Evolutionary conservation across 805 yeast genomes (phyloP).

Genomic region (Candida bentonensis): DNA sequence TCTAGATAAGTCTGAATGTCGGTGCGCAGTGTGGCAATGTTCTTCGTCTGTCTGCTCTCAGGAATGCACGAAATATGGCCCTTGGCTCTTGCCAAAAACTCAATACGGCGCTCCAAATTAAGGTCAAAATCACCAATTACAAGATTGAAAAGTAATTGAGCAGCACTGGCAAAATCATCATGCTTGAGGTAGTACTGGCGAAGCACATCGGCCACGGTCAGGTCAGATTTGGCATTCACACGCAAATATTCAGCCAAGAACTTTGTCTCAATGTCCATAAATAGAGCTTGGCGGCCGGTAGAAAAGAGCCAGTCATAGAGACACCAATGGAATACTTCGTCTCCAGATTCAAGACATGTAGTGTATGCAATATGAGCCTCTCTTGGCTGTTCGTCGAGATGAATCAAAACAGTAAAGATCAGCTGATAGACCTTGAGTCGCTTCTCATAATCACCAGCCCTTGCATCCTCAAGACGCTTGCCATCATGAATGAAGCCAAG

Average conservation of each 20-base stretch:
- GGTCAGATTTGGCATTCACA: conserved; percentile 31
- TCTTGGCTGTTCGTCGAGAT: conserved; percentile 40
- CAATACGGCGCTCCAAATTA: conserved; percentile 61
- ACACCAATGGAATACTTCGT: conserved; percentile 80
- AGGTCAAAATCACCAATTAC: conserved; percentile 61
- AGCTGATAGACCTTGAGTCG: conserved; percentile 52
- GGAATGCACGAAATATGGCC: conserved; percentile 88
- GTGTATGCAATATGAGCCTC: conserved; percentile 53
- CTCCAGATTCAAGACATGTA: conserved; percentile 58
- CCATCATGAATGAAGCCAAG: conserved; percentile 42
- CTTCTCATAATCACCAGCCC: conserved; percentile 35
- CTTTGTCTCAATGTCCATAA: conserved; percentile 70
- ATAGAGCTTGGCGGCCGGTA: conserved; percentile 62
- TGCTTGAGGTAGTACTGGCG: conserved; percentile 85
- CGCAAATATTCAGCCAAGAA: conserved; percentile 65
- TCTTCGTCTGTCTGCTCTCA: conserved; percentile 42
- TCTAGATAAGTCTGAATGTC: conserved; percentile 68
- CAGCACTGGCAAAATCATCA: conserved; percentile 70
- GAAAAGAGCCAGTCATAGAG: conserved; percentile 84
- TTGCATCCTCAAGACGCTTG: conserved; percentile 29
- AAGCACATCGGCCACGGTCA: conserved; percentile 65
- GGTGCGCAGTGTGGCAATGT: conserved; percentile 54
- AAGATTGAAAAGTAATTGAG: conserved; percentile 57
- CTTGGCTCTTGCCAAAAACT: conserved; percentile 78
- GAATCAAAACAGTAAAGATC: conserved; percentile 60